These are phyloP conservation scores for Mortierella alpina DNA, from an alignment of 192 early-diverging fungal species.

Conservation along the genomic window DNA sequence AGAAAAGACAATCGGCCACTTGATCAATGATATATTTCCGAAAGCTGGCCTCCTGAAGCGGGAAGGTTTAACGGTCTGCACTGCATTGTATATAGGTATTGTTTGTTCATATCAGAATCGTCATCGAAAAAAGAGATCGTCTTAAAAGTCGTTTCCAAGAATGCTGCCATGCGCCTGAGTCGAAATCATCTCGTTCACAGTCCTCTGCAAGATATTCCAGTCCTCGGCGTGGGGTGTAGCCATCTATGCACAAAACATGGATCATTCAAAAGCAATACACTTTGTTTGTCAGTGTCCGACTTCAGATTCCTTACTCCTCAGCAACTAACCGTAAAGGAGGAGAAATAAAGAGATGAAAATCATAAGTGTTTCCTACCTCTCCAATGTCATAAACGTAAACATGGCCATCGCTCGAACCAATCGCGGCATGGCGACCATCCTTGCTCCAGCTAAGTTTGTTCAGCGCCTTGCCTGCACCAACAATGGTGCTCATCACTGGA, in stretches of 20 bases:
- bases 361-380: slow-evolving; percentile 70
- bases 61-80: too few relatives aligned
- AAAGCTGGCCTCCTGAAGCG: not conserved
- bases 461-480: slow-evolving; percentile 76
- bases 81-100: not conserved
- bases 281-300: too few relatives aligned
- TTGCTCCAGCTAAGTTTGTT: slow-evolving; percentile 97
- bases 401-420: slow-evolving; percentile 87
- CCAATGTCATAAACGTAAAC: slow-evolving; percentile 94
- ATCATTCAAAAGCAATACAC: too few relatives aligned
- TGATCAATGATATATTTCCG: not conserved
- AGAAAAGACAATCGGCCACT: too few relatives aligned
- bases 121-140: too few relatives aligned
- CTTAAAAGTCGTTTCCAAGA: slow-evolving; percentile 28
- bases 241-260: slow-evolving; percentile 40
- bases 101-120: not conserved
- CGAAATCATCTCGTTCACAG: slow-evolving; percentile 64
- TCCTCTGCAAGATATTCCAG: slow-evolving; percentile 64
- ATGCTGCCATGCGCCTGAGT: slow-evolving; percentile 51
- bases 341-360: too few relatives aligned
- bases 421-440: slow-evolving; percentile 80
- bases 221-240: slow-evolving; percentile 63
- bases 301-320: too few relatives aligned
- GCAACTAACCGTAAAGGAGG: too few relatives aligned
- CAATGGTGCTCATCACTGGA: slow-evolving; percentile 66